Conservation (phyloP, 495 filamentous ascomycete species). For the Talaromyces proteolyticus region DNA sequence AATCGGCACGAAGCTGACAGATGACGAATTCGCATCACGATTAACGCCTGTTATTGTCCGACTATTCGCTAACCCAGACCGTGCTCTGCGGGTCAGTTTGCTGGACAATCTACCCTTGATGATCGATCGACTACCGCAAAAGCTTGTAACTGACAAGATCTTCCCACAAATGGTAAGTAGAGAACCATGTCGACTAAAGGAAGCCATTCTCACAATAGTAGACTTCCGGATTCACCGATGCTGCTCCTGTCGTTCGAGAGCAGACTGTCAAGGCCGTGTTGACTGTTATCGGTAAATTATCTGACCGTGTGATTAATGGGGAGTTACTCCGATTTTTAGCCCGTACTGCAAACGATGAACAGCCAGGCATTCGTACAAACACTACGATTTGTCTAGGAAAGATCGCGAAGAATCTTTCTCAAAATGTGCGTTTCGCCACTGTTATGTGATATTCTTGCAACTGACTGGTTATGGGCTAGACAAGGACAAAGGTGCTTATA, state of each 20-base stretch:
- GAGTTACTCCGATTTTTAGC: constrained; percentile 87
- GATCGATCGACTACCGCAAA: constrained; percentile 86
- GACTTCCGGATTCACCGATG: constrained; percentile 88
- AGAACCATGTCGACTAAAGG: background rate
- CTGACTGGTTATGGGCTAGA: constrained; percentile 23
- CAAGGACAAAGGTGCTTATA: constrained; percentile 80
- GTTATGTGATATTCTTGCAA: background rate
- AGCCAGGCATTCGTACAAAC: constrained; percentile 95
- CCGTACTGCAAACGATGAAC: constrained; percentile 95
- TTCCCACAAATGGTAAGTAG: constrained; percentile 79
- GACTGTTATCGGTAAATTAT: constrained; percentile 78
- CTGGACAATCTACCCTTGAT: constrained; percentile 84
- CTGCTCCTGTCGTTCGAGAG: constrained; percentile 86
- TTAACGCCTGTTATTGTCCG: constrained; percentile 84
- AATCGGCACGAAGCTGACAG: constrained; percentile 77
- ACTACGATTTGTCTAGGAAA: constrained; percentile 96
- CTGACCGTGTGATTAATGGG: constrained; percentile 87
- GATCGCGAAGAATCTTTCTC: constrained; percentile 82
- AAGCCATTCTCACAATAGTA: constrained; percentile 18
- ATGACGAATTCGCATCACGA: constrained; percentile 81
- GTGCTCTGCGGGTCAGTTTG: constrained; percentile 86
- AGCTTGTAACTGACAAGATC: constrained; percentile 91
- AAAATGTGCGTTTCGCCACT: constrained; percentile 44
- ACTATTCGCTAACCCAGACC: constrained; percentile 84
- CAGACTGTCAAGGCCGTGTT: constrained; percentile 93